Evolutionary conservation across 2,329 filamentous ascomycete species (phyloP).

Genomic region (Cladosporium sp.): DNA sequence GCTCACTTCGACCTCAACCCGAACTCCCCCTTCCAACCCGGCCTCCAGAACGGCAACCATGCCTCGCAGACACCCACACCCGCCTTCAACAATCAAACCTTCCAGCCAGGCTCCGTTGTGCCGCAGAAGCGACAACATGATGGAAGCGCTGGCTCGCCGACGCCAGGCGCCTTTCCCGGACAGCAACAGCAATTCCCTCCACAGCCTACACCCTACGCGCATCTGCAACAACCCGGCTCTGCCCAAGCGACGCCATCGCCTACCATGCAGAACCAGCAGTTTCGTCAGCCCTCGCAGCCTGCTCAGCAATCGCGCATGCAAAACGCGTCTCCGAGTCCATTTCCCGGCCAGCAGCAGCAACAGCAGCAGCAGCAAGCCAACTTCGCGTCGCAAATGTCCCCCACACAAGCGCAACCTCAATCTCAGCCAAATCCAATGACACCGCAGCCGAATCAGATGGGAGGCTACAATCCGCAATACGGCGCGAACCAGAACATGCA

Average conservation of each 20-base stretch:
- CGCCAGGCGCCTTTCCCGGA: constrained; percentile 66
- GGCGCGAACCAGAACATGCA: constrained; percentile 29
- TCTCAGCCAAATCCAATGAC: constrained; percentile 9
- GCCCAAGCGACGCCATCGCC: constrained; percentile 86
- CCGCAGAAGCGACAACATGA: constrained; percentile 91
- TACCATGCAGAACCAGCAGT: constrained; percentile 78
- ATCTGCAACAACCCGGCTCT: constrained; percentile 75
- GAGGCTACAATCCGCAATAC: constrained; percentile 35
- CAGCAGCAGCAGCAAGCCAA: constrained; percentile 14
- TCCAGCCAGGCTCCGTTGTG: constrained; percentile 79
- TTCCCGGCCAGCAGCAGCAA: constrained; percentile 46
- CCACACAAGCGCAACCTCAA: constrained; percentile 18
- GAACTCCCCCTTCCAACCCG: constrained; percentile 44
- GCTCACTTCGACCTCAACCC: constrained; percentile 39
- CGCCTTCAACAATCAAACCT: constrained; percentile 65
- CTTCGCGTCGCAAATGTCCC: constrained; percentile 41
- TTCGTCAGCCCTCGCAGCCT: constrained; percentile 58
- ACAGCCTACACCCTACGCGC: constrained; percentile 70
- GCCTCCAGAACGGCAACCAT: constrained; percentile 77
- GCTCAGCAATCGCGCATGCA: constrained; percentile 57
- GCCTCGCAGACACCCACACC: constrained; percentile 61
- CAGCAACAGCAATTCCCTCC: constrained; percentile 52
- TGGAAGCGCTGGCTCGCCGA: constrained; percentile 75
- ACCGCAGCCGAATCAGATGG: constrained; percentile 26
- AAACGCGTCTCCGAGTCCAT: constrained; percentile 87